These are phyloP conservation scores for Trametes cubensis DNA, from an alignment of 768 basidiomycete species.

Conservation along the genomic window DNA sequence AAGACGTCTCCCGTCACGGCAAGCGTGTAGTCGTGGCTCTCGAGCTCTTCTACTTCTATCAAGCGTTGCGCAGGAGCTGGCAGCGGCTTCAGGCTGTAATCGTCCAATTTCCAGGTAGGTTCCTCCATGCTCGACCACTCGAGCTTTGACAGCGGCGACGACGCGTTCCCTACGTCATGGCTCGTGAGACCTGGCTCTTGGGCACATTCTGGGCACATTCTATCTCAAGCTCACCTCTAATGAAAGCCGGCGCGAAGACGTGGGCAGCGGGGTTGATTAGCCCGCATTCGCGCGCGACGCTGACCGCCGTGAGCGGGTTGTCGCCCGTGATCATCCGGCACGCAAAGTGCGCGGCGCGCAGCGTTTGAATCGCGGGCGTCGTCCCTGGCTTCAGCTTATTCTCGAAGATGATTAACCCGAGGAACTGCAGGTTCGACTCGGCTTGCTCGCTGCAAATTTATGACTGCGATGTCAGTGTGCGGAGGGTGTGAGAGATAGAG, in stretches of 20 bases:
- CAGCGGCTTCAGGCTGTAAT: conserved; percentile 83
- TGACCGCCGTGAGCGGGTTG: conserved; percentile 94
- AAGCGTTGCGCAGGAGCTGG: conserved; percentile 70
- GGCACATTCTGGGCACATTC: neutral
- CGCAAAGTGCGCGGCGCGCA: conserved; percentile 87
- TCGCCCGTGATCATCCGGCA: conserved; percentile 99
- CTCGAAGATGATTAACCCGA: conserved; percentile 96
- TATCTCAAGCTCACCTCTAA: conserved; percentile 62
- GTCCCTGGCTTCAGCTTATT: conserved; percentile 96
- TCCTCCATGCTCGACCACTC: conserved; percentile 96
- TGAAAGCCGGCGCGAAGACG: conserved; percentile 83
- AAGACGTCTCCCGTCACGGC: conserved; percentile 95
- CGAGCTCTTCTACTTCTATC: conserved; percentile 69
- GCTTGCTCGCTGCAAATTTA: conserved; percentile 92
- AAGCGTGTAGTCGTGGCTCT: conserved; percentile 86
- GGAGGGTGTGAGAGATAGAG: neutral
- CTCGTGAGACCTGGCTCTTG: neutral
- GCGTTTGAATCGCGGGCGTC: conserved; percentile 82
- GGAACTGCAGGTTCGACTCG: conserved; percentile 85
- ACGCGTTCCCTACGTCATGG: conserved; percentile 51
- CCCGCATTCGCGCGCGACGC: conserved; percentile 92
- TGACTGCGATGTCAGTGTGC: neutral
- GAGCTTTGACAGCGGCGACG: conserved; percentile 59
- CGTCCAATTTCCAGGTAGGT: conserved; percentile 77
- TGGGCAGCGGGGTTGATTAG: conserved; percentile 87